phyloP scores from a whole-genome alignment of 495 filamentous ascomycete genomes.

The Parathielavia hyrcaniae region DNA sequence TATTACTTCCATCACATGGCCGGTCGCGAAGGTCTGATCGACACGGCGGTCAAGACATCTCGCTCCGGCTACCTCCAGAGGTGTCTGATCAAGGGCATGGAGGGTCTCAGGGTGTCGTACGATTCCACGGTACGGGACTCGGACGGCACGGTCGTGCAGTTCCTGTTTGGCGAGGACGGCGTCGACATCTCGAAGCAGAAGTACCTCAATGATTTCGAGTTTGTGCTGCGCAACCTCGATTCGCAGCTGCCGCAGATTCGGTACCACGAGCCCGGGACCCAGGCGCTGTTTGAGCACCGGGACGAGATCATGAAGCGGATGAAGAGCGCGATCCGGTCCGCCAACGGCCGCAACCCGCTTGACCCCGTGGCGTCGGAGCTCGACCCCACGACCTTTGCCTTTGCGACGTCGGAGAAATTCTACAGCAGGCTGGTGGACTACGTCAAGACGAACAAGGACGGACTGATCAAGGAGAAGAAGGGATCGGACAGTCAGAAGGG shows the following conservation, averaged over 20 bases:
- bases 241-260: slow-evolving; percentile 47
- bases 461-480: slow-evolving; percentile 73
- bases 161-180: slow-evolving; percentile 94
- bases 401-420: slow-evolving; percentile 86
- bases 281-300: slow-evolving; percentile 41
- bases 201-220: slow-evolving; percentile 84
- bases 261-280: slow-evolving; percentile 34
- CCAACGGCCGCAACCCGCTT: slow-evolving; percentile 58
- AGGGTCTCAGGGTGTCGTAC: slow-evolving; percentile 85
- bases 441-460: slow-evolving; percentile 67
- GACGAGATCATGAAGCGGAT: slow-evolving; percentile 66
- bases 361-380: slow-evolving; percentile 70
- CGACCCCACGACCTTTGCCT: slow-evolving; percentile 68
- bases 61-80: slow-evolving; percentile 94
- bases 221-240: slow-evolving; percentile 70
- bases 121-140: slow-evolving; percentile 90
- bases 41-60: slow-evolving; percentile 98
- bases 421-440: slow-evolving; percentile 58
- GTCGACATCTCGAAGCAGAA: slow-evolving; percentile 91
- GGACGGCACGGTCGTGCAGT: slow-evolving; percentile 89
- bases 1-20: slow-evolving; percentile 99
- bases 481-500: slow-evolving; percentile 20
- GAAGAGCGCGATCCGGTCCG: slow-evolving; percentile 66
- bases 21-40: slow-evolving; percentile 95
- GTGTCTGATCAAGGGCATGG: slow-evolving; percentile 98